phyloP scores from a whole-genome alignment of 2,329 filamentous ascomycete species.

The Exophiala sp. region DNA sequence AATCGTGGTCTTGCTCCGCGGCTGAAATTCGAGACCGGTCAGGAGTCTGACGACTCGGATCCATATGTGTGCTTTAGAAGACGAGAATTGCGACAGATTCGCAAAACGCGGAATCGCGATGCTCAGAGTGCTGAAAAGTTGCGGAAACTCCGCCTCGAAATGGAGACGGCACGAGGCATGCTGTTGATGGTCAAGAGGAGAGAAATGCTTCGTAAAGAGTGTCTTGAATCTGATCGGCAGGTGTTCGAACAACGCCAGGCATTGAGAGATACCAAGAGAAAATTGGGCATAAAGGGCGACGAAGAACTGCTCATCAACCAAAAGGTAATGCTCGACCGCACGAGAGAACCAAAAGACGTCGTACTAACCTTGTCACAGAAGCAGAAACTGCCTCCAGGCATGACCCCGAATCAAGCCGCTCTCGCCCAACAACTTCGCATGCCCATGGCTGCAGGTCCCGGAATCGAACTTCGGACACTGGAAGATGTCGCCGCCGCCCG shows the following conservation, averaged over 20 bases:
- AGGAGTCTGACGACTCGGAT: conserved; percentile 91
- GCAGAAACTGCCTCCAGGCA: conserved; percentile 65
- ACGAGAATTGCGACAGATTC: conserved; percentile 86
- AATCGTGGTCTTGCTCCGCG: conserved; percentile 72
- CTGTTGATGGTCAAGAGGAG: conserved; percentile 74
- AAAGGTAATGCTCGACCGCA: conserved; percentile 52
- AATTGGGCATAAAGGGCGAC: conserved; percentile 82
- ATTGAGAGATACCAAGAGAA: conserved; percentile 84
- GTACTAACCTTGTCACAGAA: conserved; percentile 54
- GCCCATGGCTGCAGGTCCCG: conserved; percentile 62
- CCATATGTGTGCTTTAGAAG: conserved; percentile 97
- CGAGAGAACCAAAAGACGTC: conserved; percentile 21
- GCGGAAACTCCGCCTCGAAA: conserved; percentile 82
- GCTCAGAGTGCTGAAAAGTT: conserved; percentile 92
- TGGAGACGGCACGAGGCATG: conserved; percentile 82
- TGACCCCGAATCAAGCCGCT: conserved; percentile 56
- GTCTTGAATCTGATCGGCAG: conserved; percentile 68
- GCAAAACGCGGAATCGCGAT: conserved; percentile 91
- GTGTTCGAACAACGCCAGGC: conserved; percentile 79
- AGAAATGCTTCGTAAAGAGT: conserved; percentile 73
- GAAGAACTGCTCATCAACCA: conserved; percentile 94
- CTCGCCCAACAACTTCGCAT: conserved; percentile 65
- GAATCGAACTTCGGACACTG: conserved; percentile 74
- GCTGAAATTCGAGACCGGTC: conserved; percentile 81
- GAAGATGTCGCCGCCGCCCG: conserved; percentile 76